A percentile compares a stretch with the other conserved stretches of the same genome.
phyloP scores from a whole-genome alignment of 768 basidiomycete species.

The Macrolepiota fuliginosa region DNA sequence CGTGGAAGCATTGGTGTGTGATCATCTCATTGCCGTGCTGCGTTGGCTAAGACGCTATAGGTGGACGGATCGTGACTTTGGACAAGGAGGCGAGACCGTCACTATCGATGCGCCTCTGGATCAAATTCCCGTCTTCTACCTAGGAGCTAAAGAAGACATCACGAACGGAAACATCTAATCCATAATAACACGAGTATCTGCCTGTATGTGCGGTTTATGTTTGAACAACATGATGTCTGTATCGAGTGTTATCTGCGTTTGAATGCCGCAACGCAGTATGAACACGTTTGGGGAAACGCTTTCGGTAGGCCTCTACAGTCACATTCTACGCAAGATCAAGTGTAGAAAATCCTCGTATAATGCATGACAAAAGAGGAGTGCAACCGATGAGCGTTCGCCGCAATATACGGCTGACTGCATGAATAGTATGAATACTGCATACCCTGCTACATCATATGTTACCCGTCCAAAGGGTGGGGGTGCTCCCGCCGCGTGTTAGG shows the following conservation, averaged over 20 bases:
- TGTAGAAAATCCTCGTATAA: constrained; percentile 39
- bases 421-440: constrained; percentile 49
- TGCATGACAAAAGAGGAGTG: constrained; percentile 31
- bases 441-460: constrained; percentile 50
- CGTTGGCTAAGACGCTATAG: constrained; percentile 12
- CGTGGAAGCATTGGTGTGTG: constrained; percentile 31
- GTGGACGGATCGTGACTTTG: constrained; percentile 31
- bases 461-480: constrained; percentile 35
- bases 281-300: too few species aligned
- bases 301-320: too few species aligned
- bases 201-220: too few species aligned
- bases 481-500: constrained; percentile 54
- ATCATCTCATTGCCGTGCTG: background rate
- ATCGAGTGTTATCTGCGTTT: too few species aligned
- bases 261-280: too few species aligned
- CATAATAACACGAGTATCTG: too few species aligned
- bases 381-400: constrained; percentile 40
- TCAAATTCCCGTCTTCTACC: too few species aligned
- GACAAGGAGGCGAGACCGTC: constrained; percentile 24
- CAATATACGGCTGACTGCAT: constrained; percentile 47
- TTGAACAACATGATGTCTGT: too few species aligned
- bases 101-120: constrained; percentile 28
- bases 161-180: too few species aligned
- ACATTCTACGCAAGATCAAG: constrained; percentile 48
- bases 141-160: too few species aligned